Conservation (phyloP, 371 early-diverging fungal species). For the Vairimorpha necatrix region DNA sequence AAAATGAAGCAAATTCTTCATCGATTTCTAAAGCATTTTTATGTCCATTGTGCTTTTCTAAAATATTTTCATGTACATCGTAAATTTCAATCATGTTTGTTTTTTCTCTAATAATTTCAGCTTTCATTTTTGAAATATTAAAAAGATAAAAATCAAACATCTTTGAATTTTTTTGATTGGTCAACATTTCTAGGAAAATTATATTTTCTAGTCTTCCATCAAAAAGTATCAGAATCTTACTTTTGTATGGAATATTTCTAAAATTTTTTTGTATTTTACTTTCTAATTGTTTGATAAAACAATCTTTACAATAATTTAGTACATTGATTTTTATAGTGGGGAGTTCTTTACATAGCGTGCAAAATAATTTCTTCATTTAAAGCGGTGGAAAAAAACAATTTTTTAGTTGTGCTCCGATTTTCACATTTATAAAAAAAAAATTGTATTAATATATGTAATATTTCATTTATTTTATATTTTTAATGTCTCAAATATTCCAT, state of each 20-base stretch:
- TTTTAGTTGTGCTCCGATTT: no score
- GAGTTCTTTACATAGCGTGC: conserved; percentile 23
- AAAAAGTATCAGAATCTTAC: conserved; percentile 30
- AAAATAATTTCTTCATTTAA: conserved; percentile 3
- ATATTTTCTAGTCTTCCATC: not conserved
- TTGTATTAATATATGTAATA: no score
- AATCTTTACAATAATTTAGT: conserved; percentile 42
- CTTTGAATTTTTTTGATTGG: conserved; percentile 18
- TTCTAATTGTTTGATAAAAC: conserved; percentile 32
- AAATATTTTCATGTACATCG: not conserved
- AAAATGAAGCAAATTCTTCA: not conserved
- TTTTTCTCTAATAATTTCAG: no score
- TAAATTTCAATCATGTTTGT: not conserved
- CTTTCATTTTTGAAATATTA: no score
- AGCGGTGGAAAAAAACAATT: not conserved
- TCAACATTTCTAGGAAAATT: conserved; percentile 16
- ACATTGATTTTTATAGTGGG: conserved; percentile 44
- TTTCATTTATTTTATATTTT: no score
- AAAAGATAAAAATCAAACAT: conserved; percentile 13
- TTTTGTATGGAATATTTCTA: conserved; percentile 20
- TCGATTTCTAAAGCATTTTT: not conserved
- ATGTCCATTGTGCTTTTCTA: not conserved
- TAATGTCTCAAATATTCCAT: not conserved
- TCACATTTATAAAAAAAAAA: no score
- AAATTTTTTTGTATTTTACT: conserved; percentile 25